Base-by-base conservation (phyloP, 441 rosid genomes). In the Bocquillonia castaneifolia region DNA sequence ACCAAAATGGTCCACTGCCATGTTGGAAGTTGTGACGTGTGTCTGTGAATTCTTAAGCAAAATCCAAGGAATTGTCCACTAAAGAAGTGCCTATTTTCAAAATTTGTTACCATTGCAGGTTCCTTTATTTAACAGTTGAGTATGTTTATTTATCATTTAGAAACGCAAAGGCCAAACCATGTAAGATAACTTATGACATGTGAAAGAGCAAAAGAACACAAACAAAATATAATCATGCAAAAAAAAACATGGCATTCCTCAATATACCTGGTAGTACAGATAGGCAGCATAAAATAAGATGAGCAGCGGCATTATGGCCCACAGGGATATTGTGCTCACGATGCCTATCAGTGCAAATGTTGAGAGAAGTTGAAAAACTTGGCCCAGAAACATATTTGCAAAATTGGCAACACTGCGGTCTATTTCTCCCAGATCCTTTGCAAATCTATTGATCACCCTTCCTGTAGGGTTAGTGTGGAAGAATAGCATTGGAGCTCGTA, bases 271-370 rank as follows among this genome's bases (percentile, higher is more conserved):
- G 75, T 94, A 92, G 77, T 89, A 95, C 67, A 95, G 75, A 76
- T 95, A 96, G 64, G 97, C 89, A 42, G 86, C 92, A 81, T 89
- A 96, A 80, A 96, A 96, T 70, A 92, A 79, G 82, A 89, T 81
- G 65, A 96, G 84, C 63, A 89, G 95, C 34, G 99, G 99, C 99
- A 92, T 80, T 71, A 91, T 87, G 66, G 93, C 97, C 98, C 99
- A 96, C 64, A 96, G 68, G 58, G 99, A 96, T 67, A 92, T 83
- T 26, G 91, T 84, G 92, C 91, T 96, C 77, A 96, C 85, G 0
- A 80, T 78, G 60, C 96, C 97, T 66, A 92, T 92, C 70, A 96
- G 85, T 44, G 82, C 85, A 79, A 95, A 92, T 45, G 98, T 89
- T 12, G 99, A 89, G 78, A 95, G 87, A 23, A 95, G 89, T 82